These are phyloP conservation scores for Hordeum pubiflorum DNA, from an alignment of 202 grass and related monocot species.

Conservation along the genomic window DNA sequence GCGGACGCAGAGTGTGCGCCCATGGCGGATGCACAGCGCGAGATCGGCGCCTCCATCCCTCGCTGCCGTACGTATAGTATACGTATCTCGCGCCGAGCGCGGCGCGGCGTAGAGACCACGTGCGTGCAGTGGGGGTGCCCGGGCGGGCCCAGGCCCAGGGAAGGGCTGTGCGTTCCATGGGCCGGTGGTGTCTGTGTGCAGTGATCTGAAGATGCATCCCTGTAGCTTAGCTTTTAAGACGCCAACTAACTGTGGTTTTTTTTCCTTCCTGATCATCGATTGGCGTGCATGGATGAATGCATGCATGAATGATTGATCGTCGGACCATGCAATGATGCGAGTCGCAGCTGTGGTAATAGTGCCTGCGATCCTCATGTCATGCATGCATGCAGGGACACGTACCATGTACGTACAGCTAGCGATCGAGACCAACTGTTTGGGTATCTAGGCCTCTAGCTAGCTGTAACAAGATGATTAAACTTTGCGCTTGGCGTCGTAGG, in stretches of 20 bases:
- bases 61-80: neutral
- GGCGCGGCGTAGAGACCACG: neutral
- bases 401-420: neutral
- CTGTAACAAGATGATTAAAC: neutral
- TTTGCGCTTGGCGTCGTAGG: neutral
- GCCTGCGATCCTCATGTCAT: neutral
- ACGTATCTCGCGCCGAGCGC: neutral
- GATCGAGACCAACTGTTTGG: neutral
- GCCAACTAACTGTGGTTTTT: neutral
- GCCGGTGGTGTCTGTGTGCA: neutral
- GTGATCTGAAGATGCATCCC: conserved; percentile 22
- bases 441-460: neutral
- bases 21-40: neutral
- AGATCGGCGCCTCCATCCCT: conserved; percentile 22
- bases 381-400: neutral
- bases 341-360: neutral
- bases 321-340: neutral
- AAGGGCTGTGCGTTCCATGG: neutral
- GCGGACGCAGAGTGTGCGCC: neutral
- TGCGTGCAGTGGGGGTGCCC: neutral
- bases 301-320: neutral
- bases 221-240: neutral
- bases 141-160: neutral
- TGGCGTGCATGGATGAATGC: no score
- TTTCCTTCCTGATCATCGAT: no score